Evolutionary conservation across 345 rosid species (phyloP).

Genomic region (Angophora floribunda): DNA sequence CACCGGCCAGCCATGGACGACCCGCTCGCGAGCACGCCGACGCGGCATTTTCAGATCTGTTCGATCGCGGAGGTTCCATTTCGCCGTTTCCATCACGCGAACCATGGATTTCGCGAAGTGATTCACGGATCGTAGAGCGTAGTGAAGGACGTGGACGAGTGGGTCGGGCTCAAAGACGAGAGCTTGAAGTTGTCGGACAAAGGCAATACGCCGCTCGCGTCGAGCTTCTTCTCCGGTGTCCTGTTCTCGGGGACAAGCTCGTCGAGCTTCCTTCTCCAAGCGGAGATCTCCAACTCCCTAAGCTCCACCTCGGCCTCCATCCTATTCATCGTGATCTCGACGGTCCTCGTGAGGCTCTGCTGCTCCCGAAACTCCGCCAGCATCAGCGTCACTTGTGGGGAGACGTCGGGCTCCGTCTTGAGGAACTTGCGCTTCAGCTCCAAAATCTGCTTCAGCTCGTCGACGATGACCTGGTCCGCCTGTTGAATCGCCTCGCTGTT

Average conservation of each 20-base stretch:
- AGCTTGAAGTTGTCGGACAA: background rate
- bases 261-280: too few species aligned
- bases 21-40: background rate
- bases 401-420: constrained; percentile 59
- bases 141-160: background rate
- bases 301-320: too few species aligned
- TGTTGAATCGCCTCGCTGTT: constrained; percentile 58
- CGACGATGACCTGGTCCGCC: constrained; percentile 78
- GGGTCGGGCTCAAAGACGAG: background rate
- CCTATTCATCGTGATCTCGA: too few species aligned
- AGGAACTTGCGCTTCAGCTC: constrained; percentile 61
- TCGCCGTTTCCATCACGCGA: background rate
- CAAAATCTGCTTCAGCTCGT: constrained; percentile 56
- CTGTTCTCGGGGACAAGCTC: too few species aligned
- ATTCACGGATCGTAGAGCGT: background rate
- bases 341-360: constrained; percentile 76
- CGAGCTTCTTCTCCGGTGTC: background rate
- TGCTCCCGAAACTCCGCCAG: constrained; percentile 93
- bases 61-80: background rate
- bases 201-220: rapidly evolving
- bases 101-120: background rate
- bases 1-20: background rate
- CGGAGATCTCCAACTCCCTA: too few species aligned
- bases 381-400: constrained; percentile 82
- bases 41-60: background rate